A percentile compares a stretch with the other conserved stretches of the same genome.
Evolutionary conservation across 345 rosid species (phyloP).

Genomic region (Excoecaria cochinchinensis): DNA sequence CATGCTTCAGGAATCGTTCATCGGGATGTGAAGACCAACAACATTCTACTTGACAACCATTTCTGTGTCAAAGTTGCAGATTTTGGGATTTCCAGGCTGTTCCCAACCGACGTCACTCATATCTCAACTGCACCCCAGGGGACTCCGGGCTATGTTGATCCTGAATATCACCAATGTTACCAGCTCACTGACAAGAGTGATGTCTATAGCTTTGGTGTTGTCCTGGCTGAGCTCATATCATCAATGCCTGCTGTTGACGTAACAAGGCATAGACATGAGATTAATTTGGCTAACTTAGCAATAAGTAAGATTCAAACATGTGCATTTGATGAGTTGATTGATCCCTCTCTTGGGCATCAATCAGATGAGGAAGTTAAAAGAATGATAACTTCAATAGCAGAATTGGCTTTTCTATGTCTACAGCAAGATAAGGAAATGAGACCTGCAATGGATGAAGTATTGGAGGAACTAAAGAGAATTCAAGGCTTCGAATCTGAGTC

Average conservation of each 20-base stretch:
- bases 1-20: constrained; percentile 24
- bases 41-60: constrained; percentile 25
- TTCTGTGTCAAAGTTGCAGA: constrained; percentile 27
- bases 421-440: constrained; percentile 20
- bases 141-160: constrained; percentile 27
- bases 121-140: constrained; percentile 25
- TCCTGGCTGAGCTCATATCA: constrained; percentile 25
- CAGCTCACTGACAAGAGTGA: constrained; percentile 26
- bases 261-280: constrained; percentile 18
- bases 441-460: constrained; percentile 17
- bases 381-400: constrained; percentile 13
- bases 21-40: constrained; percentile 25
- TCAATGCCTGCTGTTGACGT: constrained; percentile 24
- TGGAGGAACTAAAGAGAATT: constrained; percentile 14
- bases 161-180: constrained; percentile 20
- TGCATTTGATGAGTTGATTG: constrained; percentile 18
- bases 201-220: constrained; percentile 25
- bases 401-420: constrained; percentile 16
- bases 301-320: constrained; percentile 6
- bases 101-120: constrained; percentile 18
- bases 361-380: constrained; percentile 17
- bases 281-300: constrained; percentile 9
- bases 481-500: constrained; percentile 14
- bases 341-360: constrained; percentile 9
- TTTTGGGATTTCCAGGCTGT: constrained; percentile 25